phyloP scores from a whole-genome alignment of 106 monocot species.

The Platanthera guangdongensis region DNA sequence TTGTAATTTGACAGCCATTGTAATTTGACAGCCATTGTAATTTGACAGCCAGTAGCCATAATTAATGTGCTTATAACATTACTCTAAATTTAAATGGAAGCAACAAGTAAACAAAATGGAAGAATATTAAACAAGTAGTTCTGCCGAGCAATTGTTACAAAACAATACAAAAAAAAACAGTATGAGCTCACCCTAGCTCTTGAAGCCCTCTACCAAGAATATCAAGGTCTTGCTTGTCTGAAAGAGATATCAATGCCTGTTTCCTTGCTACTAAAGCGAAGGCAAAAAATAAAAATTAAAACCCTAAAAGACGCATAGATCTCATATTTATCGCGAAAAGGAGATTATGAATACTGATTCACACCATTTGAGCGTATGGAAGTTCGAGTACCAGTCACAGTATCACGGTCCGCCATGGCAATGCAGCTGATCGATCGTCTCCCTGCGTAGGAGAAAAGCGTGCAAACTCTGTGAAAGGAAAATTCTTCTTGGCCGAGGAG shows the following conservation, averaged over 20 bases:
- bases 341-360: not conserved
- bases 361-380: not conserved
- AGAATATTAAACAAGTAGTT: not conserved
- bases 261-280: constrained; percentile 30
- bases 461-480: not conserved
- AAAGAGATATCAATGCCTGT: constrained; percentile 89
- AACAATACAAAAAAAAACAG: not conserved
- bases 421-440: not conserved
- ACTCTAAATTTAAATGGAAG: not conserved
- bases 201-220: constrained; percentile 84
- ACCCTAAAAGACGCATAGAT: not conserved
- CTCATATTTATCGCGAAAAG: not conserved
- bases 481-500: not conserved
- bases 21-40: no score
- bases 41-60: no score
- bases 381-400: not conserved
- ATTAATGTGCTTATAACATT: no score
- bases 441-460: not conserved
- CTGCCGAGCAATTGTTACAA: not conserved
- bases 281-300: not conserved
- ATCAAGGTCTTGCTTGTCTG: constrained; percentile 68
- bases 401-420: not conserved
- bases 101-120: not conserved
- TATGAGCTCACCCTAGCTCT: constrained; percentile 51
- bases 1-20: no score